Conservation (phyloP, 306 rosid genomes). For the Malus sylvestris region DNA sequence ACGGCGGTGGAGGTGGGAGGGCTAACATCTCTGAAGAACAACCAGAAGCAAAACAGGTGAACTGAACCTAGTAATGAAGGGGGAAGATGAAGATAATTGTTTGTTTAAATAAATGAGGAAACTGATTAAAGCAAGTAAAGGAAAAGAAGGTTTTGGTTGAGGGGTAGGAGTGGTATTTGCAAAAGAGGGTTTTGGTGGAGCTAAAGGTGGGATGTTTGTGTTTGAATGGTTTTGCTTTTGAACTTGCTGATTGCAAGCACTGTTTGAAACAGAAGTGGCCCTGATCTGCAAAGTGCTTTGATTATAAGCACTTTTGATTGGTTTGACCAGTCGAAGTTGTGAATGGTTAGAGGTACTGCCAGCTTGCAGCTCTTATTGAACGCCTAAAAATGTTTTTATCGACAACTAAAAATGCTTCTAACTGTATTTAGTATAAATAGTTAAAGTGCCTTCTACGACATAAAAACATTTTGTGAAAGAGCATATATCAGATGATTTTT, state of each 20-base stretch:
- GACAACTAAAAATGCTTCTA: background rate
- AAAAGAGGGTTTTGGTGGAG: slow-evolving; percentile 29
- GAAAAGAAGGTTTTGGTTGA: slow-evolving; percentile 48
- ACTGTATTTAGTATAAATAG: background rate
- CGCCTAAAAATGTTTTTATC: background rate
- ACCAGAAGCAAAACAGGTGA: background rate
- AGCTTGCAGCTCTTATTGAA: background rate
- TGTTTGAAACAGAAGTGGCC: slow-evolving; percentile 16
- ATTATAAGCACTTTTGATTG: slow-evolving; percentile 9
- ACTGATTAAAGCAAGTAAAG: slow-evolving; percentile 26
- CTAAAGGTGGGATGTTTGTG: slow-evolving; percentile 37
- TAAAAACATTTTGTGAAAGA: too few relatives aligned
- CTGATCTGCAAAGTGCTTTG: slow-evolving; percentile 11
- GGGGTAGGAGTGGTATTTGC: slow-evolving; percentile 28
- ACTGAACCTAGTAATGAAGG: slow-evolving; percentile 10
- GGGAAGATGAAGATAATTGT: slow-evolving; percentile 13
- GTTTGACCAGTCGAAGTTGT: slow-evolving; percentile 16
- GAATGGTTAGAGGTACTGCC: background rate
- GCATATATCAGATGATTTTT: too few relatives aligned
- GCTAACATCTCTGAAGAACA: slow-evolving; percentile 28
- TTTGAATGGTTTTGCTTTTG: slow-evolving; percentile 44
- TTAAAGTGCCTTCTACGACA: too few relatives aligned
- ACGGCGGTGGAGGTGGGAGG: slow-evolving; percentile 29
- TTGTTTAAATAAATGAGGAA: slow-evolving; percentile 14
- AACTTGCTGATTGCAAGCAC: slow-evolving; percentile 12